These are phyloP conservation scores for Royoungia palumana DNA, from an alignment of 768 basidiomycete species.

Conservation along the genomic window DNA sequence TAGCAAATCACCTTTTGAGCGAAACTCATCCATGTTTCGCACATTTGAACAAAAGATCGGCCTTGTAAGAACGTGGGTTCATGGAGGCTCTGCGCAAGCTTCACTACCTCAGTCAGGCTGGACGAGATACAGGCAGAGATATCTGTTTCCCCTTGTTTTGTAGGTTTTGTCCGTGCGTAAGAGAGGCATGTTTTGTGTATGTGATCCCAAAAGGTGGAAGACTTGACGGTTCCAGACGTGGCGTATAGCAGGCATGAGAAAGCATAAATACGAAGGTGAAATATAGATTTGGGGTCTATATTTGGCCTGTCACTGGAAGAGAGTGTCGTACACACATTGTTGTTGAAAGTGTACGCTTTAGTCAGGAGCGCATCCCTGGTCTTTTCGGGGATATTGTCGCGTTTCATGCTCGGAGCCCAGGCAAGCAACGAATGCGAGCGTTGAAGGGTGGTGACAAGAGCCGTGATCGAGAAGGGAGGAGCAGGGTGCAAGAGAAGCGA, in stretches of 20 bases:
- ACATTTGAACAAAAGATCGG: conserved; percentile 55
- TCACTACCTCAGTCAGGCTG: conserved; percentile 44
- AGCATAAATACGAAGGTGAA: conserved; percentile 40
- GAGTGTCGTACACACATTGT: conserved; percentile 26
- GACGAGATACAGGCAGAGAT: conserved; percentile 38
- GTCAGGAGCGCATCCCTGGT: conserved; percentile 58
- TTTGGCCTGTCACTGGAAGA: conserved; percentile 27
- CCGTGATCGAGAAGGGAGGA: conserved; percentile 13
- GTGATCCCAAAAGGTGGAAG: conserved; percentile 71
- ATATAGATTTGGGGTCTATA: conserved; percentile 24
- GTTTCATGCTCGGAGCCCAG: conserved; percentile 49
- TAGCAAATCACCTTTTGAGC: conserved; percentile 53
- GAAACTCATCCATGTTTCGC: conserved; percentile 69
- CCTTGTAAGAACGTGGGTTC: conserved; percentile 44
- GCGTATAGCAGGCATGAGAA: conserved; percentile 50
- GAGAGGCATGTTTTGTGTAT: conserved; percentile 45
- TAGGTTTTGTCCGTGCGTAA: conserved; percentile 21
- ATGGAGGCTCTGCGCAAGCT: conserved; percentile 37
- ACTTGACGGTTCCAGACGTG: conserved; percentile 43
- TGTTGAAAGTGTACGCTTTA: conserved; percentile 55
- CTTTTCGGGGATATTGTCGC: conserved; percentile 41
- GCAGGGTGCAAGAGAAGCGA: conserved; percentile 24
- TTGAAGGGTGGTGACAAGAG: conserved; percentile 32
- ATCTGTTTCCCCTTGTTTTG: conserved; percentile 19
- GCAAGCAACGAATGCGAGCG: conserved; percentile 39